Evolutionary conservation across 257 asterid species (phyloP), one percentile per base, ranked within the genome.

Genomic region (Przewalskia tangutica): DNA sequence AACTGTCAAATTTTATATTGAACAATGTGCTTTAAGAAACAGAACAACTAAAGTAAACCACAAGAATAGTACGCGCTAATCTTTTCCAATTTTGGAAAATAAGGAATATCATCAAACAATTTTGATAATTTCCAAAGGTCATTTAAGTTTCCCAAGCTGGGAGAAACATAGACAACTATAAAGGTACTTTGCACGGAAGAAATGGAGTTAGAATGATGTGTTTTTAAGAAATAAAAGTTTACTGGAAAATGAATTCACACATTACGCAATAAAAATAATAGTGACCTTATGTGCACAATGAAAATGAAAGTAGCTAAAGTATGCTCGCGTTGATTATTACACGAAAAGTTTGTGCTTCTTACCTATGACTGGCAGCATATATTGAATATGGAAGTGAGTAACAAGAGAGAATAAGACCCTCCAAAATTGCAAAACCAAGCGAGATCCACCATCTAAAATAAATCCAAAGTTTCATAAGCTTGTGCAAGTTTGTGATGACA

Each of bases 361-460:
- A 96, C 99, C 99, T 96, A 87, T 92, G 90, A 86, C 94, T 93
- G 83, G 97, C 92, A 14, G 97, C 99, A 87, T 93, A 91, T 58
- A 94, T 90, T 54, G 99, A 96, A 88, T 94, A 91, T 54, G 99
- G 95, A 83, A 94, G 98, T 68, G 99, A 96, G 87, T 96, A 91
- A 81, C 86, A 89, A 73, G 99, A 86, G 83, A 96, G 93, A 75
- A 92, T 71, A 82, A 96, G 84, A 83, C 91, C 98, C 89, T 92
- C 98, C 84, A 88, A 59, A 83, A 92, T 85, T 14, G 98, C 97
- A 86, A 96, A 91, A 75, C 93, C 99, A 83, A 94, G 94, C 12
- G 99, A 92, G 87, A 93, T 91, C 98, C 97, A 96, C 99, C 99
- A 94, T 92, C 99, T 96, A 94, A 87, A 81, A 89, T 65, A 82